Conservation (phyloP, 2,329 filamentous ascomycete genomes). For the Zymoseptoria passerinii region DNA sequence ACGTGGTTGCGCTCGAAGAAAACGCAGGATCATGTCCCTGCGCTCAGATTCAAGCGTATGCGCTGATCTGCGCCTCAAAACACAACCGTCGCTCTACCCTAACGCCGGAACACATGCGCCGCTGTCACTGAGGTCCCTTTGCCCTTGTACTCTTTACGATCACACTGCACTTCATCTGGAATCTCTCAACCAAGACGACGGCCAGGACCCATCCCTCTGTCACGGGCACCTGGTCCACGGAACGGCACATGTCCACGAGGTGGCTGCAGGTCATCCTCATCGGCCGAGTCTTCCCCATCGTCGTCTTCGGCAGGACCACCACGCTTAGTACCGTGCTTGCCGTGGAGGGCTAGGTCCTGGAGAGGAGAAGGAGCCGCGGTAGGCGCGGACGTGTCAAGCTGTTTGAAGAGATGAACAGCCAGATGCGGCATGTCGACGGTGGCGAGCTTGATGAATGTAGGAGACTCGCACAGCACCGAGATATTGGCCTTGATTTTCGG, state of each 20-base stretch:
- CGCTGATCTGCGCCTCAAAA: neutral
- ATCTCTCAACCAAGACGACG: neutral
- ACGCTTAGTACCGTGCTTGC: neutral
- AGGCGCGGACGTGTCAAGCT: neutral
- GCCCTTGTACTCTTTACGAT: neutral
- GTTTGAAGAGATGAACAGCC: neutral
- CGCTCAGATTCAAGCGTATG: neutral
- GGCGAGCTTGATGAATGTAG: neutral
- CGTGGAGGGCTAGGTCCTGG: neutral
- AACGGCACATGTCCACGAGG: neutral
- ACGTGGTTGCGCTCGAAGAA: neutral
- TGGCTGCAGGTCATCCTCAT: neutral
- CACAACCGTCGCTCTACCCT: neutral
- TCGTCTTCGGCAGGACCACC: neutral
- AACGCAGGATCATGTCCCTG: neutral
- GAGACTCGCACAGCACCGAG: neutral
- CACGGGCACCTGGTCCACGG: neutral
- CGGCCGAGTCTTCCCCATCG: neutral
- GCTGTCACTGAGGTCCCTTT: neutral
- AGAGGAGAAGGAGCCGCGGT: neutral
- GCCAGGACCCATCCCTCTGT: neutral
- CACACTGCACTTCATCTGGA: neutral
- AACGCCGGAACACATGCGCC: neutral
- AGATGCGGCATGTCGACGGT: neutral
- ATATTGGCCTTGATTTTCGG: conserved; percentile 11